Percentiles rank a stretch among this genome's conserved stretches.
These are phyloP conservation scores for Fremontodendron californicum DNA, from an alignment of 345 rosid species.

Conservation along the genomic window DNA sequence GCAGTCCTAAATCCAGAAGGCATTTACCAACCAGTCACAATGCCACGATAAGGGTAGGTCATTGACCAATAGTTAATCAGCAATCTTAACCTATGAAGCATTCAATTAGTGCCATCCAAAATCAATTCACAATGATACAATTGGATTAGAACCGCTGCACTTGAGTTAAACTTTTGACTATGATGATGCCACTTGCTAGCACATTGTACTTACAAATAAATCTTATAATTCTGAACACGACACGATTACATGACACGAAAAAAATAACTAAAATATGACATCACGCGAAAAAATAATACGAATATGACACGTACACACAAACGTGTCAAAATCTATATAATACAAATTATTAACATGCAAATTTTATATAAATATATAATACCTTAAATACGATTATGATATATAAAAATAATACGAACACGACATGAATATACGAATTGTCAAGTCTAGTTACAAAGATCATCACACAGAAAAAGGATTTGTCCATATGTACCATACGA, in stretches of 20 bases:
- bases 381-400: too few species aligned
- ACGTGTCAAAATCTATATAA: too few species aligned
- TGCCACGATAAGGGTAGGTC: neutral
- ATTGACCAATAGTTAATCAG: neutral
- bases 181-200: conserved; percentile 1
- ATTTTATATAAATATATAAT: too few species aligned
- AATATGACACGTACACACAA: too few species aligned
- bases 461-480: neutral
- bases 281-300: too few species aligned
- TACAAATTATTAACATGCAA: too few species aligned
- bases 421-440: too few species aligned
- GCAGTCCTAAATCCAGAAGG: neutral
- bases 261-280: too few species aligned
- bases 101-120: neutral
- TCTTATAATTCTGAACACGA: too few species aligned
- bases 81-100: neutral
- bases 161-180: neutral
- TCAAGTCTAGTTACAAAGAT: too few species aligned
- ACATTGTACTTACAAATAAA: neutral
- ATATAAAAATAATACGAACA: too few species aligned
- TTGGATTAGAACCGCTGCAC: neutral
- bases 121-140: neutral
- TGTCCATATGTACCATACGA: neutral
- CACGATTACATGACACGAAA: too few species aligned
- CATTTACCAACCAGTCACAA: neutral